Percentiles rank a stretch among this genome's conserved stretches.
These are phyloP conservation scores for Lagerstroemia speciosa DNA, from an alignment of 345 rosid genomes.

Conservation along the genomic window DNA sequence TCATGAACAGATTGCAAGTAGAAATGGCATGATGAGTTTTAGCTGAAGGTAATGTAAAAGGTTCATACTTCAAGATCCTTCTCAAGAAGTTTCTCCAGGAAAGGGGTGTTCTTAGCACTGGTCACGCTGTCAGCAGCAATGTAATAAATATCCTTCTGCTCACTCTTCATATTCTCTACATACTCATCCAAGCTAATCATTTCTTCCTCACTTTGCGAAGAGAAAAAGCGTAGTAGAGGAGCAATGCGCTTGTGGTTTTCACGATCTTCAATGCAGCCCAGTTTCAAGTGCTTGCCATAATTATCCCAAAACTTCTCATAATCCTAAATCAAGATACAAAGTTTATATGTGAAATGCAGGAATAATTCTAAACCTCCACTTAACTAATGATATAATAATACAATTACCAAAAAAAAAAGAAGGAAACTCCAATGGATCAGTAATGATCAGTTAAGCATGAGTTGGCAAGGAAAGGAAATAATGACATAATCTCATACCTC, in stretches of 20 bases:
- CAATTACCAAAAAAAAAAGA: too few species aligned
- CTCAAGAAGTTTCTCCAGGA: constrained; percentile 82
- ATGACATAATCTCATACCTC: constrained; percentile 33
- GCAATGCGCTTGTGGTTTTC: constrained; percentile 96
- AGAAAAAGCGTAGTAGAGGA: constrained; percentile 86
- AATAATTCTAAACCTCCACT: too few species aligned
- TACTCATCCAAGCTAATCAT: constrained; percentile 97
- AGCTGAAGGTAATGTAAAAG: constrained; percentile 2
- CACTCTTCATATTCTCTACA: constrained; percentile 92
- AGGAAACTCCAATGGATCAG: too few species aligned
- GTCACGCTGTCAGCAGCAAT: constrained; percentile 83
- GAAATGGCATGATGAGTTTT: not conserved
- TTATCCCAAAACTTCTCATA: constrained; percentile 95
- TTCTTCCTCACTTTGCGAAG: constrained; percentile 89
- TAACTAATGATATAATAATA: too few species aligned
- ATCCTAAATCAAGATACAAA: constrained; percentile 42
- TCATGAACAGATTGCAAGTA: not conserved
- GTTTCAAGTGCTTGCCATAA: constrained; percentile 73
- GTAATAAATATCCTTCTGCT: constrained; percentile 84
- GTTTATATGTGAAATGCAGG: not conserved
- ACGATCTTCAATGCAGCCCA: constrained; percentile 95
- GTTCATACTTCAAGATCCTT: constrained; percentile 75
- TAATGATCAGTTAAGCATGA: not conserved
- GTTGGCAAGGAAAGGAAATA: not conserved
- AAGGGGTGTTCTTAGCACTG: constrained; percentile 90